Base-by-base conservation (phyloP, 2,329 filamentous ascomycete species). In the Albifimbria verrucaria region DNA sequence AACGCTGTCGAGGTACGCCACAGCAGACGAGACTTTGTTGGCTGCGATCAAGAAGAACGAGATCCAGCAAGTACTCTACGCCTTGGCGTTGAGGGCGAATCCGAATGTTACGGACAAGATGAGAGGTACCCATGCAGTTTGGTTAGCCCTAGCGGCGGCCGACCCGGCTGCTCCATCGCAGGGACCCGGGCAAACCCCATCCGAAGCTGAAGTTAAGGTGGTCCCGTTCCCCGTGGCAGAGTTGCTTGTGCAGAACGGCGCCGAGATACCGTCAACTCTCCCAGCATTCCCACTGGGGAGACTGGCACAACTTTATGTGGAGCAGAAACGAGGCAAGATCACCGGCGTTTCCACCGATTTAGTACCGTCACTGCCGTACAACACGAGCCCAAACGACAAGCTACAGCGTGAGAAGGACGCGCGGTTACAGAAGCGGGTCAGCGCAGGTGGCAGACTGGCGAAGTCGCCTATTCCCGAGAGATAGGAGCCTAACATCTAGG, bases 41-140 rank as follows among this genome's bases (percentile, higher is more conserved):
- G 92, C 92, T 5, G 92, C 90, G 10, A 92, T 97, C 68, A 99
- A 97, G 78, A 91, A 87, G 72, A 97, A 97, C 69, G 92, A 99
- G 66, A 90, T 99, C 52, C 89, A 94, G 65, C 89, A 92, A 58
- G 92, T 97, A 22, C 82, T 99, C 23, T 95, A 97, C 64, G 93
- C 90, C 3, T 79, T 99, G 46, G 91, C 94, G 2, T 79, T 97
- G 26, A 83, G 83, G 56, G 94, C 90, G 15, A 96, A 92, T 64
- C 90, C 92, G 15, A 99, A 99, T 64, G 82, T 87, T 3, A 77
- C 85, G 5, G 94, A 99, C 68, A 90, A 87, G 58, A 94, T 92
- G 39, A 84, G 94, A 51, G 89, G 88, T 42, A 97, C 93, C 0
- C 93, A 95, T 67, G 86, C 89, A 1, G 83, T 97, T 17, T 97